Evolutionary conservation across 257 asterid species (phyloP).

Genomic region (Ajuga chamaepitys): DNA sequence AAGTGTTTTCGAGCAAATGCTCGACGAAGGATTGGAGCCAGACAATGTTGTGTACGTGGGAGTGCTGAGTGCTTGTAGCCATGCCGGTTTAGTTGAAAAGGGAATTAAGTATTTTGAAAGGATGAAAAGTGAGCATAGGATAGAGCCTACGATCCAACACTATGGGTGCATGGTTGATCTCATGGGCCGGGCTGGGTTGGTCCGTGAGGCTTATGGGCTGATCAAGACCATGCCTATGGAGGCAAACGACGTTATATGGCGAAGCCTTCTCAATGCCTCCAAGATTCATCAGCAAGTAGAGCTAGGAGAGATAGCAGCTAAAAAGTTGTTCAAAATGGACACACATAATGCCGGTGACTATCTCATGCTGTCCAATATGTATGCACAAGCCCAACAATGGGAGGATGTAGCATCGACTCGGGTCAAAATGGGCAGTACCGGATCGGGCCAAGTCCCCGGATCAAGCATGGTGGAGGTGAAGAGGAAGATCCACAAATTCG

Average conservation of each 20-base stretch:
- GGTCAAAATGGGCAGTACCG: slow-evolving; percentile 32
- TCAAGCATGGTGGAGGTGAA: slow-evolving; percentile 51
- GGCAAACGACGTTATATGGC: slow-evolving; percentile 69
- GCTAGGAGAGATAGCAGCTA: slow-evolving; percentile 51
- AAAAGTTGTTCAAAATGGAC: slow-evolving; percentile 24
- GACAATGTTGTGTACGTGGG: slow-evolving; percentile 68
- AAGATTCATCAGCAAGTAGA: slow-evolving; percentile 42
- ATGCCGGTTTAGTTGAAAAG: slow-evolving; percentile 48
- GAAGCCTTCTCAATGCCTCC: slow-evolving; percentile 64
- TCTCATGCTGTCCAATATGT: slow-evolving; percentile 43
- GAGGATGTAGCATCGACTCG: slow-evolving; percentile 34
- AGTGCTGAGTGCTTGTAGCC: slow-evolving; percentile 64
- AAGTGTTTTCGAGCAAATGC: slow-evolving; percentile 41
- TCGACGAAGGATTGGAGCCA: slow-evolving; percentile 45
- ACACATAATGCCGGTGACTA: slow-evolving; percentile 59
- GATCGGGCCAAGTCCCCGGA: slow-evolving; percentile 42
- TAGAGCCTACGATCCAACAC: slow-evolving; percentile 62
- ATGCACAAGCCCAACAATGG: slow-evolving; percentile 65
- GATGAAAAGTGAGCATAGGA: slow-evolving; percentile 43
- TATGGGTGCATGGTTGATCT: slow-evolving; percentile 83
- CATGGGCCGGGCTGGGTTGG: slow-evolving; percentile 56
- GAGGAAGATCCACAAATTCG: slow-evolving; percentile 47
- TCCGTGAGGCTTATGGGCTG: slow-evolving; percentile 42
- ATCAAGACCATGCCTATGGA: slow-evolving; percentile 53
- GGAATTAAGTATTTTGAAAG: slow-evolving; percentile 39